Conservation (phyloP, 2,329 filamentous ascomycete species). For the Harringtonia aguacate region DNA sequence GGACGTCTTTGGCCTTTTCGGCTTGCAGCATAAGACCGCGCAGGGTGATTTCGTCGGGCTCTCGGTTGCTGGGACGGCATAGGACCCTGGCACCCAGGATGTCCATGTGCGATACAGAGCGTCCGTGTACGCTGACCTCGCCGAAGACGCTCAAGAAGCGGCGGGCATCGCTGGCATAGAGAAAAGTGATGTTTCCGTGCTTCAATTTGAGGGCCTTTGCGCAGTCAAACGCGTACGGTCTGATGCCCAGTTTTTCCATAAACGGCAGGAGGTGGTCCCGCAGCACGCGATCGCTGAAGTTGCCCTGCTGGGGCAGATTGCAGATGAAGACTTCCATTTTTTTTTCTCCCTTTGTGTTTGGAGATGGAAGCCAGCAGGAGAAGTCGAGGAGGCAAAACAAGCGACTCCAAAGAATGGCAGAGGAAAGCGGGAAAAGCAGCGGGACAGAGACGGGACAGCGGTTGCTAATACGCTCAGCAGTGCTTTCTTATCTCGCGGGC, state of each 20-base stretch:
- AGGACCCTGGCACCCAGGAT: slow-evolving; percentile 18
- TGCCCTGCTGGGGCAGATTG: slow-evolving; percentile 25
- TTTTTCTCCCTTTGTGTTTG: too few relatives aligned
- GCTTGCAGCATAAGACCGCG: slow-evolving; percentile 10
- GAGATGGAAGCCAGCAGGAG: too few relatives aligned
- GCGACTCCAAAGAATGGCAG: too few relatives aligned
- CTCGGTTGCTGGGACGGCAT: slow-evolving; percentile 16
- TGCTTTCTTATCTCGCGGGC: too few relatives aligned
- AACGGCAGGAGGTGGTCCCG: slow-evolving; percentile 25
- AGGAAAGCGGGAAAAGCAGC: too few relatives aligned
- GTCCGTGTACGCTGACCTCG: slow-evolving; percentile 2
- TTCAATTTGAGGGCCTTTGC: slow-evolving; percentile 26
- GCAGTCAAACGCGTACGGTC: slow-evolving; percentile 26
- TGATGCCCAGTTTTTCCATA: slow-evolving; percentile 28
- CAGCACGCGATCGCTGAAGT: slow-evolving; percentile 27
- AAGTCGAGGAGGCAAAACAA: too few relatives aligned
- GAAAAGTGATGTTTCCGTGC: slow-evolving; percentile 32
- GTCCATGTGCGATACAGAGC: slow-evolving; percentile 13
- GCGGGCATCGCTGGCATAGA: slow-evolving; percentile 24
- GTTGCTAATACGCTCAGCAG: too few relatives aligned
- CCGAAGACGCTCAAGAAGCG: slow-evolving; percentile 29
- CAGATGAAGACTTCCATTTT: slow-evolving; percentile 39
- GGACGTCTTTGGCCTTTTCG: slow-evolving; percentile 9
- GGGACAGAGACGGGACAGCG: too few relatives aligned
- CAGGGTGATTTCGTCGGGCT: slow-evolving; percentile 11